phyloP scores from a whole-genome alignment of 2,329 filamentous ascomycete species.

The Stemphylium vesicarium region DNA sequence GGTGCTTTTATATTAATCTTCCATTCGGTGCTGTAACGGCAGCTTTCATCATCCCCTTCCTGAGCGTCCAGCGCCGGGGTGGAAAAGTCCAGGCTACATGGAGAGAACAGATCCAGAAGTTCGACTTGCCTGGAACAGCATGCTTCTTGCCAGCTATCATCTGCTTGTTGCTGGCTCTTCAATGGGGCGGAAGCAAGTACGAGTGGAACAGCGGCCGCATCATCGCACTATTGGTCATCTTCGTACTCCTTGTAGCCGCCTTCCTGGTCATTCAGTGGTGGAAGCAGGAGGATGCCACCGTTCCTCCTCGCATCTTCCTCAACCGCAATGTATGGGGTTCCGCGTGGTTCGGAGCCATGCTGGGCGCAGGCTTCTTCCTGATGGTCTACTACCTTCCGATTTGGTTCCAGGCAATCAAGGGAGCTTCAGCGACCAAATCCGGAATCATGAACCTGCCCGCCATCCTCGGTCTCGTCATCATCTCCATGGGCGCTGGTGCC shows the following conservation, averaged over 20 bases:
- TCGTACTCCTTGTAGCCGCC: slow-evolving; percentile 49
- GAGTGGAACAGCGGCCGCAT: slow-evolving; percentile 53
- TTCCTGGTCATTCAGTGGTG: slow-evolving; percentile 54
- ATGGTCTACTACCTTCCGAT: slow-evolving; percentile 55
- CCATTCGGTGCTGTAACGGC: slow-evolving; percentile 57
- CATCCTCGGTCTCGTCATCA: slow-evolving; percentile 54
- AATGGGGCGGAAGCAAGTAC: slow-evolving; percentile 59
- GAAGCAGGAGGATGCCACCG: slow-evolving; percentile 54
- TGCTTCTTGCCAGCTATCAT: slow-evolving; percentile 56
- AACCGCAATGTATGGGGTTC: slow-evolving; percentile 54
- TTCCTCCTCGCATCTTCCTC: slow-evolving; percentile 54
- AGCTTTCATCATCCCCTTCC: slow-evolving; percentile 50
- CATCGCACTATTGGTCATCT: slow-evolving; percentile 56
- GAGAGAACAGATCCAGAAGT: slow-evolving; percentile 51
- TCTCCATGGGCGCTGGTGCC: slow-evolving; percentile 51
- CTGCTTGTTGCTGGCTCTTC: slow-evolving; percentile 57
- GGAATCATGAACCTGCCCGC: slow-evolving; percentile 58
- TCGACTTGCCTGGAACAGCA: slow-evolving; percentile 55
- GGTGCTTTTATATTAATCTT: slow-evolving; percentile 57
- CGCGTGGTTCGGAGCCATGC: slow-evolving; percentile 50
- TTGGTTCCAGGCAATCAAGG: slow-evolving; percentile 60
- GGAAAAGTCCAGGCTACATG: slow-evolving; percentile 43
- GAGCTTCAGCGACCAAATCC: slow-evolving; percentile 53
- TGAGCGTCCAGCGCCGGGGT: slow-evolving; percentile 43
- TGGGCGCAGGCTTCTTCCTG: slow-evolving; percentile 55